Base-by-base conservation (phyloP, 2,329 filamentous ascomycete species). In the Grosmannia penicillata region DNA sequence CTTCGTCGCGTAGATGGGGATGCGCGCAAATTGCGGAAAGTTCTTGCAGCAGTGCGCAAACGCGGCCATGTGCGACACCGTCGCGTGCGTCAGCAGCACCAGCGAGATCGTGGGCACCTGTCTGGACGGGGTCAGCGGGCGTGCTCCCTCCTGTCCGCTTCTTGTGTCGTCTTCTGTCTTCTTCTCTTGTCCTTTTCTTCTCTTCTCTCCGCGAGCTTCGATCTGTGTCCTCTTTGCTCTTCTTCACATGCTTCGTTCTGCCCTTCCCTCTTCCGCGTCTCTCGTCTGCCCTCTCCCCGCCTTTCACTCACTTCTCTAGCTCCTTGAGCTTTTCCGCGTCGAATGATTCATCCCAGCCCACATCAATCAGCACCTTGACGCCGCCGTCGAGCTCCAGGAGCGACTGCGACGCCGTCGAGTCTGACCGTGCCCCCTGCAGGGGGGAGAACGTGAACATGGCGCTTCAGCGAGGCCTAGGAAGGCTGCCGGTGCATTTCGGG, bases 41-140 rank as follows among this genome's bases (percentile, higher is more conserved):
- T 95, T 80, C 59, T 94, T 94, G 76, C 91, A 96, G 65, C 87
- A 95, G 58, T 96, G 87, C 31, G 84, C 87, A 56, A 84, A 95
- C 42, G 91, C 91, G 48, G 84, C 89, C 40, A 98, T 72, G 61
- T 98, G 91, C 37, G 84, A 77, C 37, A 84, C 73, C 1, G 89
- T 98, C 45, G 91, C 83, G 57, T 98, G 91, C 1, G 91, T 98
- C 48, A 98, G 72, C 29, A 98, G 82, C 51, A 98, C 80, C 49
- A 98, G 70, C 4, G 91, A 96, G 31, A 98, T 70, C 0, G 89
- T 93, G 18, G 89, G 83, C 9, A 93, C 75, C 65, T 93, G 83
- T 65, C 85, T 91, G 48, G 25, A 17, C n/a, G 24, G 21, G 38
- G 55, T 44, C 32, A 51, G 39, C 34, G 27, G 36, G 9, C 10